phyloP scores from a whole-genome alignment of 2,329 filamentous ascomycete genomes.

The Pseudocercospora cruenta region DNA sequence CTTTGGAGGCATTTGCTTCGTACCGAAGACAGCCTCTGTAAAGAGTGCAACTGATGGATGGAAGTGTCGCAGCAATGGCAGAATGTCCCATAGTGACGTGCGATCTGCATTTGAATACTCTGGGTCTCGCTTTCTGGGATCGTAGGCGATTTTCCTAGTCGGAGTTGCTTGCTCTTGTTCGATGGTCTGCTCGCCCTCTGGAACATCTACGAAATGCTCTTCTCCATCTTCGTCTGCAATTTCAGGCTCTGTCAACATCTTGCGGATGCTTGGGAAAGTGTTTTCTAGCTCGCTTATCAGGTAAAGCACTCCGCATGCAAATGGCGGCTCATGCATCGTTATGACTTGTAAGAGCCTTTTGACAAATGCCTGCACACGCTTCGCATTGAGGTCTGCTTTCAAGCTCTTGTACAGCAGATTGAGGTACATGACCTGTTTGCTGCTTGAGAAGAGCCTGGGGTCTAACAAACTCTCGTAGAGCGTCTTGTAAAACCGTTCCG shows the following conservation, averaged over 20 bases:
- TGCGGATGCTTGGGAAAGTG: constrained; percentile 77
- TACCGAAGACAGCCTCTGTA: constrained; percentile 68
- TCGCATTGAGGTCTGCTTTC: constrained; percentile 86
- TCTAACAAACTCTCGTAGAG: constrained; percentile 94
- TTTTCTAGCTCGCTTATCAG: constrained; percentile 78
- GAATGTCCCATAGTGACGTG: constrained; percentile 90
- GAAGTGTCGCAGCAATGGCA: constrained; percentile 80
- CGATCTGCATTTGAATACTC: constrained; percentile 91
- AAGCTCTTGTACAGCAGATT: constrained; percentile 87
- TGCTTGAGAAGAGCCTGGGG: constrained; percentile 82
- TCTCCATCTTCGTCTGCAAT: constrained; percentile 73
- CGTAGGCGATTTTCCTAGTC: constrained; percentile 60
- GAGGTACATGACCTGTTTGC: constrained; percentile 92
- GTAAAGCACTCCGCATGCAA: constrained; percentile 91
- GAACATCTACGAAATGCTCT: constrained; percentile 70
- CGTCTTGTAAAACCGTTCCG: constrained; percentile 91
- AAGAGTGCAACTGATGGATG: constrained; percentile 91
- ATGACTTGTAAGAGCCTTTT: constrained; percentile 90
- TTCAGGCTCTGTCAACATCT: constrained; percentile 80
- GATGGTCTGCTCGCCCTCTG: constrained; percentile 55
- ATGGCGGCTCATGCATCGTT: constrained; percentile 86
- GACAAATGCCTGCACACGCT: constrained; percentile 91
- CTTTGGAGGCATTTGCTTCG: constrained; percentile 76
- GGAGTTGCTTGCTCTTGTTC: constrained; percentile 28
- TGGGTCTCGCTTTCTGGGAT: constrained; percentile 88